A percentile compares a stretch with the other conserved stretches of the same genome.
phyloP scores from a whole-genome alignment of 306 rosid species.

The Alnus rubra region DNA sequence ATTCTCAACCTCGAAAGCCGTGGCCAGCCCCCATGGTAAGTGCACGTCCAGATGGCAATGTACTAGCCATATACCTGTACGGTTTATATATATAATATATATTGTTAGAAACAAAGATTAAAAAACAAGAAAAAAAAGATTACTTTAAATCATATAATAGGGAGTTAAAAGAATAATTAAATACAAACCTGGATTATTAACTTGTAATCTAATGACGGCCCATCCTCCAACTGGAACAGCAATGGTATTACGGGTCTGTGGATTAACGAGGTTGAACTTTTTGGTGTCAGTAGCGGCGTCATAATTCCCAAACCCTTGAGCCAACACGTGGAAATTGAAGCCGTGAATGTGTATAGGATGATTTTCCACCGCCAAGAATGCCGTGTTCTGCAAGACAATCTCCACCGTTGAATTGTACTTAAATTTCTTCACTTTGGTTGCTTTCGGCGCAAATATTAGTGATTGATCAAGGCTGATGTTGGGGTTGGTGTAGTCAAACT shows the following conservation, averaged over 20 bases:
- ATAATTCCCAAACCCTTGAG: conserved; percentile 41
- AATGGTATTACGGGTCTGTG: conserved; percentile 3
- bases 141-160: not conserved
- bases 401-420: conserved; percentile 60
- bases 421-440: conserved; percentile 50
- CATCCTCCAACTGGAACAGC: conserved; percentile 11
- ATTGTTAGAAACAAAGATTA: not conserved
- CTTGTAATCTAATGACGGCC: conserved; percentile 28
- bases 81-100: too few species aligned
- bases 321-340: conserved; percentile 34
- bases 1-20: conserved; percentile 52
- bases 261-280: conserved; percentile 3
- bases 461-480: not conserved
- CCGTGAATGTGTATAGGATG: conserved; percentile 43
- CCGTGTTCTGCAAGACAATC: conserved; percentile 59
- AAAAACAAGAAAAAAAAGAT: not conserved
- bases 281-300: not conserved
- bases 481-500: conserved; percentile 44
- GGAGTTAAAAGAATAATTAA: not conserved
- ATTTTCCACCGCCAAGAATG: conserved; percentile 23
- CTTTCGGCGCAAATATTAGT: conserved; percentile 40
- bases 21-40: conserved; percentile 66
- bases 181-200: conserved; percentile 38
- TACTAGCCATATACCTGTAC: conserved; percentile 60
- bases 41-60: conserved; percentile 80